These are phyloP conservation scores for Rhodocollybia butyracea DNA, from an alignment of 768 basidiomycete species.

Conservation along the genomic window DNA sequence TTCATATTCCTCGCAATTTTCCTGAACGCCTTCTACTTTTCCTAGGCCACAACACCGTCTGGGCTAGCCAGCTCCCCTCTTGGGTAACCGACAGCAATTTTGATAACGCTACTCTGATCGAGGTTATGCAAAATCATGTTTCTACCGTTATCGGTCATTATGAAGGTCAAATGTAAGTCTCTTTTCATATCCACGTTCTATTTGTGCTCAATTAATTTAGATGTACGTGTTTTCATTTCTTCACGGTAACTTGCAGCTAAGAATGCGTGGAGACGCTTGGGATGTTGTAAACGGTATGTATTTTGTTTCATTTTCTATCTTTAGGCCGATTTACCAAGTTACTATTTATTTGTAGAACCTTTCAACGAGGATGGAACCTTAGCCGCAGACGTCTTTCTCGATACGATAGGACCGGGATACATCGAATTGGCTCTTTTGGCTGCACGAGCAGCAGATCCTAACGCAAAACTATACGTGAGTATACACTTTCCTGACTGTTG, in stretches of 20 bases:
- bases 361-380: slow-evolving; percentile 50
- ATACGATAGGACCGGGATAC: slow-evolving; percentile 33
- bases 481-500: background rate
- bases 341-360: slow-evolving; percentile 23
- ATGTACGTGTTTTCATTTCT: background rate
- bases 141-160: slow-evolving; percentile 49
- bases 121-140: slow-evolving; percentile 47
- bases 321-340: background rate
- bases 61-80: slow-evolving; percentile 50
- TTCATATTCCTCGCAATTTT: background rate
- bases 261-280: slow-evolving; percentile 22
- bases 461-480: slow-evolving; percentile 42
- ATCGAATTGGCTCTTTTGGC: slow-evolving; percentile 40
- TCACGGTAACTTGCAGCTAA: background rate
- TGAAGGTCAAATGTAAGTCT: slow-evolving; percentile 45
- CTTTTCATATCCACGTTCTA: background rate
- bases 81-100: slow-evolving; percentile 46
- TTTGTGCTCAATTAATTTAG: background rate
- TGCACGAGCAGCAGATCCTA: slow-evolving; percentile 41
- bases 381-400: slow-evolving; percentile 40
- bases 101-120: slow-evolving; percentile 36
- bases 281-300: slow-evolving; percentile 36
- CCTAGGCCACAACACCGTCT: slow-evolving; percentile 47
- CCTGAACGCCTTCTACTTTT: background rate
- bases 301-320: background rate